Evolutionary conservation across 345 rosid genomes (phyloP).

Genomic region (Salix brachista): DNA sequence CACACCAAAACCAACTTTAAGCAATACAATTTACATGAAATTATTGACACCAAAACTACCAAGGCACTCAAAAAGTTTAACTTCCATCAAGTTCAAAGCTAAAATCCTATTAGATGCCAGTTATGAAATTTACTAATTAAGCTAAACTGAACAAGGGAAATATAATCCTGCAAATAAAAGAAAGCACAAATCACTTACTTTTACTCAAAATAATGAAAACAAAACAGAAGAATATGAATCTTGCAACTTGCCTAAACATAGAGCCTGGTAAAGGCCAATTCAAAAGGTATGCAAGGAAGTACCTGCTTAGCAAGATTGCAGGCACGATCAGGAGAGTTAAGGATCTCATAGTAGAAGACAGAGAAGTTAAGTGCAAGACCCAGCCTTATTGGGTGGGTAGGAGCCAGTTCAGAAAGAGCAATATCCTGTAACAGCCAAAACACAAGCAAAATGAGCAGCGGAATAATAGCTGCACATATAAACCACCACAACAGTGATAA

Average conservation of each 20-base stretch:
- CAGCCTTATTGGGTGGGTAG: conserved; percentile 94
- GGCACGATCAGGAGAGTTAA: conserved; percentile 96
- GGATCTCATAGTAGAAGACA: conserved; percentile 95
- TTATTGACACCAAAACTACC: background rate
- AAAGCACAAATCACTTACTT: background rate
- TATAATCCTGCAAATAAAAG: background rate
- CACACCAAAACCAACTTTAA: background rate
- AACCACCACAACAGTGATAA: background rate
- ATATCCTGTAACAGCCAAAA: conserved; percentile 58
- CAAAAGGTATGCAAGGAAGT: background rate
- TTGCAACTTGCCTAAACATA: background rate
- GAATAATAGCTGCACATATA: background rate
- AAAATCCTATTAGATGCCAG: background rate
- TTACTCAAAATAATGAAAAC: background rate
- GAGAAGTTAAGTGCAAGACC: conserved; percentile 99
- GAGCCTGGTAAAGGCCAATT: background rate
- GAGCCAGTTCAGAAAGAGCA: conserved; percentile 81
- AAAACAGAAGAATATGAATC: background rate
- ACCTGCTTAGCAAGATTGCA: conserved; percentile 97
- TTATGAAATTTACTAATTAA: background rate
- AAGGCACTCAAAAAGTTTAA: background rate
- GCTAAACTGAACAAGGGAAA: background rate
- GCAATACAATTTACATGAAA: background rate
- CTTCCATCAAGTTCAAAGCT: background rate
- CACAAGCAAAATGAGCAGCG: background rate